Conservation (phyloP, 202 grass and related monocot genomes). For the Musa balbisiana region DNA sequence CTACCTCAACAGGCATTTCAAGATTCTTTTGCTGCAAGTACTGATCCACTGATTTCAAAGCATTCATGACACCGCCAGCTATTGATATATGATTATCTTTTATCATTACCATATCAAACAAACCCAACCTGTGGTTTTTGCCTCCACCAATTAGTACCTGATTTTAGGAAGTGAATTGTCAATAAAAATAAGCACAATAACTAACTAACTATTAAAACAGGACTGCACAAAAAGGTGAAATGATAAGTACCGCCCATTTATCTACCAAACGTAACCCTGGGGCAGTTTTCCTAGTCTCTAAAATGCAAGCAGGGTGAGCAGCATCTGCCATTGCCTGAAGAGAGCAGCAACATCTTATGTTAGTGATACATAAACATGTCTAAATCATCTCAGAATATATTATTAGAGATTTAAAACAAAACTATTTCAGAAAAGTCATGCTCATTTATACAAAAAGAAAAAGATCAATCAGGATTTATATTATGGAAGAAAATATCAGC, state of each 20-base stretch:
- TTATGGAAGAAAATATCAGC: no score
- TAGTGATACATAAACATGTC: neutral
- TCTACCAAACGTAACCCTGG: conserved; percentile 83
- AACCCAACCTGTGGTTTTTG: conserved; percentile 93
- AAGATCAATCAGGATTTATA: neutral
- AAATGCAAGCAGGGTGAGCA: conserved; percentile 69
- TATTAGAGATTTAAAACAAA: no score
- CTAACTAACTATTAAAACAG: neutral
- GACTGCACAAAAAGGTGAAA: conserved; percentile 7
- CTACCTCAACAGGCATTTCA: conserved; percentile 83
- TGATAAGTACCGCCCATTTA: conserved; percentile 77
- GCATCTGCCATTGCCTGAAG: conserved; percentile 81
- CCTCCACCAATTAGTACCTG: conserved; percentile 89
- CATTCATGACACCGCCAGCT: conserved; percentile 73
- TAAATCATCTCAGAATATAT: neutral
- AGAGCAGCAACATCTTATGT: neutral
- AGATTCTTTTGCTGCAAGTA: conserved; percentile 60
- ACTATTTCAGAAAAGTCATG: no score
- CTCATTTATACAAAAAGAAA: neutral
- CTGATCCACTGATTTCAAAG: conserved; percentile 74
- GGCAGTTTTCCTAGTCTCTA: conserved; percentile 92
- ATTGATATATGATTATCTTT: conserved; percentile 99
- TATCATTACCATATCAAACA: conserved; percentile 99
- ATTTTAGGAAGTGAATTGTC: neutral
- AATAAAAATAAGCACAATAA: neutral